Conservation (phyloP, 129 eudicot genomes). For the Lactuca sativa region DNA sequence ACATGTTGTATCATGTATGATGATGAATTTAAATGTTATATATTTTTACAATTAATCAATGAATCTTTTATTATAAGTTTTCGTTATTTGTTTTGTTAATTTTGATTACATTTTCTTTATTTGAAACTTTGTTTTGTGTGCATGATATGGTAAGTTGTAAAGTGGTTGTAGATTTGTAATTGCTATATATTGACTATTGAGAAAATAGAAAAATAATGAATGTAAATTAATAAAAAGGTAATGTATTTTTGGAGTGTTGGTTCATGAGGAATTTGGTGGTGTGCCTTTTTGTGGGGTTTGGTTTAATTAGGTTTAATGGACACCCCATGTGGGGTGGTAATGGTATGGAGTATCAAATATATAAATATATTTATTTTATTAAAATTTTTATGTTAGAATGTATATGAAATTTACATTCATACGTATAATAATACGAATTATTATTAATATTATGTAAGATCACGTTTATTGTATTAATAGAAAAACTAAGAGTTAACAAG, state of each 20-base stretch:
- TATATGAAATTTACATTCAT: not conserved
- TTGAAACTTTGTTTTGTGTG: not conserved
- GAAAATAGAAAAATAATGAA: not conserved
- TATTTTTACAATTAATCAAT: not conserved
- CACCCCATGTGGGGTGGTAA: conserved; percentile 25
- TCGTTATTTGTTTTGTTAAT: not conserved
- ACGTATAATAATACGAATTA: too few species aligned
- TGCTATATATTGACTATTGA: not conserved
- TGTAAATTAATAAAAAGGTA: not conserved
- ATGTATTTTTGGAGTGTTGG: not conserved
- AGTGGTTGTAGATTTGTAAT: not conserved
- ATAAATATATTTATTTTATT: not conserved
- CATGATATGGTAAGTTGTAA: not conserved
- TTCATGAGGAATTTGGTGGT: conserved; percentile 21
- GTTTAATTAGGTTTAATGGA: conserved; percentile 25
- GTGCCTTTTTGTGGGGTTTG: conserved; percentile 20
- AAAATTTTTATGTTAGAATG: not conserved
- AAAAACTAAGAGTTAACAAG: too few species aligned
- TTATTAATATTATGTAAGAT: too few species aligned
- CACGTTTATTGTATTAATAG: too few species aligned
- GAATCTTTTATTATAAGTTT: not conserved
- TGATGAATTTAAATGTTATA: conserved; percentile 22
- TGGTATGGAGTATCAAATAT: not conserved
- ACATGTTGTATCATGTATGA: conserved; percentile 28
- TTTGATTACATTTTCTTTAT: not conserved